Evolutionary conservation across 441 rosid species (phyloP), one percentile per base, ranked within the genome.

Genomic region (Capsella rubella): DNA sequence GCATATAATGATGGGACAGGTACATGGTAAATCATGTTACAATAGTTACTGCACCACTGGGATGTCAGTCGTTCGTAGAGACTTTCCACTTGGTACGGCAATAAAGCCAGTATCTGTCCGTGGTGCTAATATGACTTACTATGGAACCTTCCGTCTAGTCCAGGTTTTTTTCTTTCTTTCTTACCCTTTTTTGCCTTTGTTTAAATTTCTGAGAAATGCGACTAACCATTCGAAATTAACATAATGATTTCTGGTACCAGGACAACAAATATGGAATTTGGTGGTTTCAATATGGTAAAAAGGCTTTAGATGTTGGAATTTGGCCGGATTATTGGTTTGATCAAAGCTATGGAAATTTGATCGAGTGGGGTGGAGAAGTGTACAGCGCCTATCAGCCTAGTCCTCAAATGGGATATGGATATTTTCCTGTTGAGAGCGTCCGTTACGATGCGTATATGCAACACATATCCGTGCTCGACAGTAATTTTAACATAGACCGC

Each of bases 361-460:
- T 60, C 4, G 52, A 60, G 43, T 71, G 75, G 75, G 75, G 67
- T 28, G 75, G 68, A 50, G 67, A 60, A 71, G 74, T 70, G 29
- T 59, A 49, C 27, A 49, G 12, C 5, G 52, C 52, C 8, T 49
- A 11, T 2, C 12, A 16, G 27, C 53, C 53, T 0, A 49, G 28
- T 49, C 53, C 53, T 49, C 27, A 16, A 18, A 35, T 71, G 67
- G 59, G 59, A 25, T 59, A 35, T 71, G 74, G 74, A 27, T 0
- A 49, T 37, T 15, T 10, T 35, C 74, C 59, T 2, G 1, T 2
- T 35, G 18, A 16, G 0, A 0, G 15, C 0, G 0, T 7, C 0
- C 5, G 0, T 3, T n/a, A 35, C 15, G 74, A 71, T 71, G 67
- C 50, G 27, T 71, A 25, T 39, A 4, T 34, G 5, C 11, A 57